Percentiles rank a stretch among this genome's conserved stretches.
Conservation (phyloP, 179 eudicot species). For the Silene vulgaris region DNA sequence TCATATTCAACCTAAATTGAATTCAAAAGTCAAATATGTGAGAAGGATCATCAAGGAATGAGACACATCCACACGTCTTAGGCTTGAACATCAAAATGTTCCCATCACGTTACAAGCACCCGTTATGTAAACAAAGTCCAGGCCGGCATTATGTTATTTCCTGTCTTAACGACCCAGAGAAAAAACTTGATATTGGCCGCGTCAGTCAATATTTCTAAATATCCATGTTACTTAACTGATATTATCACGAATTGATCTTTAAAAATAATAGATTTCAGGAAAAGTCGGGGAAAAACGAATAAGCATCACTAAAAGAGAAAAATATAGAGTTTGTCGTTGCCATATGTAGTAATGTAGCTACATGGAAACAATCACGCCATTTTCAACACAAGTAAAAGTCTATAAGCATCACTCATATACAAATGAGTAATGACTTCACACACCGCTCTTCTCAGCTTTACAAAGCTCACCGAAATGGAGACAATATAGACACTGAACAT, state of each 20-base stretch:
- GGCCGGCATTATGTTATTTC: background rate
- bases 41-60: background rate
- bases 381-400: too few relatives aligned
- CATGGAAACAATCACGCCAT: too few relatives aligned
- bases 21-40: constrained; percentile 1
- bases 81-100: background rate
- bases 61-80: background rate
- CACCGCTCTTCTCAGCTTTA: too few relatives aligned
- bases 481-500: too few relatives aligned
- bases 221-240: background rate
- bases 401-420: too few relatives aligned
- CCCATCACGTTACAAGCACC: background rate
- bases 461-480: too few relatives aligned
- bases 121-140: background rate
- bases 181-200: background rate
- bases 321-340: too few relatives aligned
- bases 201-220: background rate
- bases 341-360: too few relatives aligned
- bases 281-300: background rate
- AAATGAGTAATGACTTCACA: too few relatives aligned
- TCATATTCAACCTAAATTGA: constrained; percentile 75
- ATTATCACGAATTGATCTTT: background rate
- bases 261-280: background rate
- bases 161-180: background rate
- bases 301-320: too few relatives aligned